A percentile compares a stretch with the other conserved stretches of the same genome.
These are phyloP conservation scores for Oenanthe javanica DNA, from an alignment of 140 eudicot genomes.

Conservation along the genomic window DNA sequence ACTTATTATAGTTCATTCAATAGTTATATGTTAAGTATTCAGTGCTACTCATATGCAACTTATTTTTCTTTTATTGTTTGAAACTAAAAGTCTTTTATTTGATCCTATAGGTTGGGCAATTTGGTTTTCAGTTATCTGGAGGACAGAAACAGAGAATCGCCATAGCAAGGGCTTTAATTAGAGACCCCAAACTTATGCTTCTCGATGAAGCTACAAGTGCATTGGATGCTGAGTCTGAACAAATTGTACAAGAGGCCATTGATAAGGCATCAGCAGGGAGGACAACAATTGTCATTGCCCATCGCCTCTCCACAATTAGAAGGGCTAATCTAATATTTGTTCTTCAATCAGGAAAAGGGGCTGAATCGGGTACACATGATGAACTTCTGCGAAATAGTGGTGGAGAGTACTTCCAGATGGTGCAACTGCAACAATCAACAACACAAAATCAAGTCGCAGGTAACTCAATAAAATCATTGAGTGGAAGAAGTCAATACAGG, in stretches of 20 bases:
- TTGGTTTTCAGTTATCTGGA: constrained; percentile 44
- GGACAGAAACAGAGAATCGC: constrained; percentile 51
- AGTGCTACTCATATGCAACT: neutral
- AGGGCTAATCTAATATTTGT: constrained; percentile 29
- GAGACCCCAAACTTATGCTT: constrained; percentile 43
- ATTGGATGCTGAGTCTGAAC: constrained; percentile 44
- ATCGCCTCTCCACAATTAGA: constrained; percentile 42
- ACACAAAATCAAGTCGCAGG: constrained; percentile 13
- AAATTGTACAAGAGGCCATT: constrained; percentile 48
- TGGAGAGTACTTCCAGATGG: constrained; percentile 44
- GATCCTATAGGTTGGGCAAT: constrained; percentile 38
- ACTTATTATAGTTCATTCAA: neutral
- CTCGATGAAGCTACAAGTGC: constrained; percentile 59
- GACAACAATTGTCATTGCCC: constrained; percentile 44
- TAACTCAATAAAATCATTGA: neutral
- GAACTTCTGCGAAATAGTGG: constrained; percentile 28
- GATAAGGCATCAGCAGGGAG: constrained; percentile 46
- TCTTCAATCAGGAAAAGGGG: constrained; percentile 31
- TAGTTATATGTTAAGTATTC: neutral
- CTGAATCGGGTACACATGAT: constrained; percentile 40
- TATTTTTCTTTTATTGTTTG: neutral
- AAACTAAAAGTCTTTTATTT: neutral
- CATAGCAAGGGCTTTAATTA: constrained; percentile 43
- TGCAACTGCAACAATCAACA: constrained; percentile 27
- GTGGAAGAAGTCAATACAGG: constrained; percentile 19